A percentile compares a stretch with the other conserved stretches of the same genome.
phyloP scores from a whole-genome alignment of 495 filamentous ascomycete genomes.

The Aspergillus heteromorphus region DNA sequence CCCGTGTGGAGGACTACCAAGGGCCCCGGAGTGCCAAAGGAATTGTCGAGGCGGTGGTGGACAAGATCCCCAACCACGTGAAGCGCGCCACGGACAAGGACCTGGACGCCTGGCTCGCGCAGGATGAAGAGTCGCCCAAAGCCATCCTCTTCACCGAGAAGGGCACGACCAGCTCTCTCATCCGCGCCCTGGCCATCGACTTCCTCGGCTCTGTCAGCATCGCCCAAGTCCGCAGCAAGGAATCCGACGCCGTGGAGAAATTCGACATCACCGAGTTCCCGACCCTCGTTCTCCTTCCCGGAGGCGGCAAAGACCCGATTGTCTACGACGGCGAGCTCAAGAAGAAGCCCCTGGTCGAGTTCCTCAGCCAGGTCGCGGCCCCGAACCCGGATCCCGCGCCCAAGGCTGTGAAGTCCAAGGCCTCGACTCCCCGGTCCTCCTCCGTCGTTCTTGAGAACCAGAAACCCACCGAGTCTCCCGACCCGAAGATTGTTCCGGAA shows the following conservation, averaged over 20 bases:
- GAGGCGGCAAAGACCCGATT: conserved; percentile 59
- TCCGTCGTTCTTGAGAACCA: conserved; percentile 26
- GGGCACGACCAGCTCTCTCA: conserved; percentile 73
- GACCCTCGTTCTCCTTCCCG: conserved; percentile 74
- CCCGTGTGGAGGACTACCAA: conserved; percentile 88
- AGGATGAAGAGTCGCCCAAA: conserved; percentile 71
- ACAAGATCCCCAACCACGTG: conserved; percentile 88
- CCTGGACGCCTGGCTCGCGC: conserved; percentile 67
- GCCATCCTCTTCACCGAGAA: conserved; percentile 94
- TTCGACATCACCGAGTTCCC: conserved; percentile 78
- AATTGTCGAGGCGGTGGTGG: conserved; percentile 81
- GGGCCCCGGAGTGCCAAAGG: conserved; percentile 73
- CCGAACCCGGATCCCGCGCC: conserved; percentile 70
- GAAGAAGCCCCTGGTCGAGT: conserved; percentile 75
- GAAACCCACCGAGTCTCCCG: conserved; percentile 42
- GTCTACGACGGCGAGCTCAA: conserved; percentile 81
- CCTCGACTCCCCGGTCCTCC: conserved; percentile 40
- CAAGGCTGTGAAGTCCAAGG: conserved; percentile 36
- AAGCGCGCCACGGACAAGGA: conserved; percentile 74
- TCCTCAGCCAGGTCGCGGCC: conserved; percentile 70
- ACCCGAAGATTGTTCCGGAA: conserved; percentile 36
- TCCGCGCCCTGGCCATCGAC: conserved; percentile 84
- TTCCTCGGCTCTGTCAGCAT: conserved; percentile 78
- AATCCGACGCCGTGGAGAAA: conserved; percentile 60
- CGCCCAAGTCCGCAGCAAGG: conserved; percentile 82